Conservation (phyloP, 495 filamentous ascomycete genomes). For the Letharia columbiana region DNA sequence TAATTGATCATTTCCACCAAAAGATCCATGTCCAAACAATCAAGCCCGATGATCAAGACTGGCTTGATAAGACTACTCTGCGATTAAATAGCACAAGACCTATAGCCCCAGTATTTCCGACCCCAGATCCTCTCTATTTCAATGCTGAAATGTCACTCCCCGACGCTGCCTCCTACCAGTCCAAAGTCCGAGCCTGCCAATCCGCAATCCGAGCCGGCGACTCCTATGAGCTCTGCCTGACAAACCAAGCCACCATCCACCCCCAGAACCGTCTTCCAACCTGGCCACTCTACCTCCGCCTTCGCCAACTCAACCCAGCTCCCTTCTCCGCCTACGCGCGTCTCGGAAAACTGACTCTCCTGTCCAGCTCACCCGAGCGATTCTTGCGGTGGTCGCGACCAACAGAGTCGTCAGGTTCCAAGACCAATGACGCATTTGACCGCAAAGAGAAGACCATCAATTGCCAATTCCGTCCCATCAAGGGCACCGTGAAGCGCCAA, state of each 20-base stretch:
- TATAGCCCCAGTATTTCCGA: neutral
- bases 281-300: constrained; percentile 33
- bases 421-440: neutral
- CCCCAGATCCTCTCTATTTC: neutral
- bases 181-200: constrained; percentile 61
- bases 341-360: constrained; percentile 59
- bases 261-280: constrained; percentile 21
- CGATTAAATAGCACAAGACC: neutral
- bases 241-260: constrained; percentile 55
- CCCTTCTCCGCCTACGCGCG: constrained; percentile 77
- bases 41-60: constrained; percentile 32
- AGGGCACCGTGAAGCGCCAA: constrained; percentile 80
- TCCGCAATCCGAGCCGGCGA: constrained; percentile 64
- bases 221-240: constrained; percentile 91
- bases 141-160: constrained; percentile 34
- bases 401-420: neutral
- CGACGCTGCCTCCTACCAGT: constrained; percentile 47
- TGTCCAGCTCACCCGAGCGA: constrained; percentile 84
- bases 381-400: constrained; percentile 66
- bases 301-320: constrained; percentile 69
- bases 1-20: constrained; percentile 62
- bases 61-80: constrained; percentile 33
- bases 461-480: constrained; percentile 77
- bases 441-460: constrained; percentile 1
- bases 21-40: constrained; percentile 59